Evolutionary conservation across 2,329 filamentous ascomycete species (phyloP).

Genomic region (Volutella citrinella): DNA sequence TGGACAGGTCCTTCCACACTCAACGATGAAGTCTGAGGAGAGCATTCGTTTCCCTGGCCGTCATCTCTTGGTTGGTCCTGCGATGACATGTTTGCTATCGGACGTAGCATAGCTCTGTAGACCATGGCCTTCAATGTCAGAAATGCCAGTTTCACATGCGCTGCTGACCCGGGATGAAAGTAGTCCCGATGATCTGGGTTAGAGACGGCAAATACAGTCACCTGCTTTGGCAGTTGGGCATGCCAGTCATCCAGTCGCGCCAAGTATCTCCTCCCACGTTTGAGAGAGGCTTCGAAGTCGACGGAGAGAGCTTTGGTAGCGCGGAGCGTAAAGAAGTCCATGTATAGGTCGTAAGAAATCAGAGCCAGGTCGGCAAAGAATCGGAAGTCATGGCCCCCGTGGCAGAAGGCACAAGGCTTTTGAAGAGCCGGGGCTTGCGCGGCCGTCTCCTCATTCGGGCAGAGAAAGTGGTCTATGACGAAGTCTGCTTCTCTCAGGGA

Average conservation of each 20-base stretch:
- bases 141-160: not conserved
- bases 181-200: not conserved
- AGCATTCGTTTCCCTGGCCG: no score
- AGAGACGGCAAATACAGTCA: not conserved
- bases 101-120: no score
- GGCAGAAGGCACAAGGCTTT: not conserved
- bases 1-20: no score
- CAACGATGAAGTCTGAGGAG: no score
- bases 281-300: no score
- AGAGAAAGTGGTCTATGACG: slow-evolving; percentile 1
- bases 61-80: no score
- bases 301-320: no score
- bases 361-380: not conserved
- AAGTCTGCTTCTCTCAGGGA: not conserved
- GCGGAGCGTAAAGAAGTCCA: not conserved
- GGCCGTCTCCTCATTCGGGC: slow-evolving; percentile 1
- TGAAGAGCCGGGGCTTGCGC: not conserved
- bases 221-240: no score
- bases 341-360: slow-evolving; percentile 1
- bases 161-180: slow-evolving; percentile 1
- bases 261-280: no score
- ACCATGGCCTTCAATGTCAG: not conserved
- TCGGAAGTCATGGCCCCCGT: slow-evolving; percentile 1
- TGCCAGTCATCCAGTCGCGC: no score
- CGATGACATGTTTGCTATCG: no score